Evolutionary conservation across 345 rosid genomes (phyloP), one percentile per base, ranked within the genome.

Genomic region (Populus davidiana): DNA sequence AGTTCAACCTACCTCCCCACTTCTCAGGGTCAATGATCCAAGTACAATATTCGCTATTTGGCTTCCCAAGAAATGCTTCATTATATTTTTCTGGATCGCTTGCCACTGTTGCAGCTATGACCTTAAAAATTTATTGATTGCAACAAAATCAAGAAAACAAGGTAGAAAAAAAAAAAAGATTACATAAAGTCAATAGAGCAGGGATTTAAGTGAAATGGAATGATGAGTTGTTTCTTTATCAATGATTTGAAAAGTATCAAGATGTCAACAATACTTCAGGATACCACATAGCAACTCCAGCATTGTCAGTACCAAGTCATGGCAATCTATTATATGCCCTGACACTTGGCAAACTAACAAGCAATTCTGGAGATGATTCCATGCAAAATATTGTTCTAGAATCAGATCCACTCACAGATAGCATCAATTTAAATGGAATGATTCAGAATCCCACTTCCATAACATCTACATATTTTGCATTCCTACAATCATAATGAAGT

Each of bases 21-120:
- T 96, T 96, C 80, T 92, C 95, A 0, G 95, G 83, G 80, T 91
- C 89, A 79, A 85, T 94, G 86, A 96, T 96, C 99, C 99, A 96
- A 81, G 93, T 79, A 89, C 92, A 87, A 68, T 94, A 96, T 72
- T 90, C 95, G 71, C 75, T 85, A 59, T 94, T 96, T 21, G 80
- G 80, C 86, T 89, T 96, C 73, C 91, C 98, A 67, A 94, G 95
- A 91, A 91, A 91, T 73, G 93, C 97, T 81, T 96, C 91, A 25
- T 92, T 89, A 80, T 96, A 96, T 78, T 89, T 91, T 63, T 44
- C 82, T 2, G 95, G 93, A 74, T 90, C 86, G 52, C 97, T 92
- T 43, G 89, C 91, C 82, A 96, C 97, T 35, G 95, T 83, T 70
- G 97, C 90, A 68, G 96, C 99, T 83, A 96, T 96, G 54, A 96